Base-by-base conservation (phyloP, 495 filamentous ascomycete genomes). In the Podospora pseudopauciseta region DNA sequence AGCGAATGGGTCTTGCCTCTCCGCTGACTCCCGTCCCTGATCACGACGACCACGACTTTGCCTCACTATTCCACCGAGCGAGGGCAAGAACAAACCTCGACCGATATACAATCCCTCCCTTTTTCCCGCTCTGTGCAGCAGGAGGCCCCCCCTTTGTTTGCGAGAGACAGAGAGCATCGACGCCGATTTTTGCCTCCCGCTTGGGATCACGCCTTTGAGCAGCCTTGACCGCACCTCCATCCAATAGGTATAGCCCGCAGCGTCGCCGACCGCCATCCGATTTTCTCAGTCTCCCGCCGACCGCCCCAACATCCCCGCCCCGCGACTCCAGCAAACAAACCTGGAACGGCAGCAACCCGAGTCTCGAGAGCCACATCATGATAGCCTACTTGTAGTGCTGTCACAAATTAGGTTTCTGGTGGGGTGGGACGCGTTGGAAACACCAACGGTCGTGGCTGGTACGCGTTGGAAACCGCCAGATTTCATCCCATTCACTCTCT, bases 371-470 rank as follows among this genome's bases (percentile, higher is more conserved):
- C 55, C 55, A 58, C 55, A 26, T 20, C 30, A 71, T 71, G 65
- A 68, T 68, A 68, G 19, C 0, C 13, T 49, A 26, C 23, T n/a
- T 54, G 59, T 71, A 32, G 61, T 20, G 16, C 27, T 58, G 6
- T 39, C n/a, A 61, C 16, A 5, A 58, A 56, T 58, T 27, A 63
- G 65, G 58, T 63, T 58, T 59, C 58, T 67, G 58, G 66, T n/a
- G 63, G 66, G 58, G 63, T 54, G 66, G 61, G 54, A 66, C 66
- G 68, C 66, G 44, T 59, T 58, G 44, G 65, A 62, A 65, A 59
- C 56, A 62, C 62, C 34, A 65, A 55, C 62, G 39, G 39, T 49
- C 39, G 39, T 49, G 39, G 39, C 39, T 49, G 39, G 39, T 58
- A 58, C 55, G 55, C 55, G 55, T 58, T 58, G 55, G 55, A 58